Base-by-base conservation (phyloP, 768 basidiomycete genomes). In the Gloeophyllum trabeum region DNA sequence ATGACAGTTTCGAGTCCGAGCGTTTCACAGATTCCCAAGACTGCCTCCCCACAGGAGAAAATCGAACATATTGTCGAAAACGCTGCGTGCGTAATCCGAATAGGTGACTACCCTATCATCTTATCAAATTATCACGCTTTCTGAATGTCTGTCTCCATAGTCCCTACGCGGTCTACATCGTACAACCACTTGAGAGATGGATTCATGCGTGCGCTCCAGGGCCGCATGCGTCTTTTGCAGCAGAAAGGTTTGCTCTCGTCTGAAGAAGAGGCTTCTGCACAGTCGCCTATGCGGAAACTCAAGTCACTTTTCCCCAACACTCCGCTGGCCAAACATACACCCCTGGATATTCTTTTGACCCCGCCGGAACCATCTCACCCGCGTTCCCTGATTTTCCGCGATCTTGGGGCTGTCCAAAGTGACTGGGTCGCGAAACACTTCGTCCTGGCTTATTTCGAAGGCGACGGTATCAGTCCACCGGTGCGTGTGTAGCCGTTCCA, bases 131-230 rank as follows among this genome's bases (percentile, higher is more conserved):
- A 10, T 25, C 25, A 40, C 21, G 28, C 28, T 32, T 32, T 39
- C 35, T 43, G 44, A 10, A 21, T 16, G 28, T 45, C 16, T 37
- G 23, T 38, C 24, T 38, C 24, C 38, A 19, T 42, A 88, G 87
- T 90, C n/a, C 88, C 87, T 2, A 84, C 82, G 2, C 73, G 88
- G 6, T 70, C 69, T 25, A 90, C 88, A 0, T 79, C 76, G 5
- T 88, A 79, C 54, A 72, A 75, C 13, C 88, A 92, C 52, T 66
- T 91, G 22, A 75, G 88, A 18, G 88, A 91, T 54, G 88, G 82
- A 2, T 90, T 90, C 49, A 67, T 89, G 58, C 74, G 88, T 35
- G 73, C 85, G 13, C 58, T 92, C 36, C 75, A 78, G 48, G 62
- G 67, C 2, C 75, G 85, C 16, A 62, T 87, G 44, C 61, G 66